phyloP scores from a whole-genome alignment of 148 eudicot species.

The Fallopia convolvulus region DNA sequence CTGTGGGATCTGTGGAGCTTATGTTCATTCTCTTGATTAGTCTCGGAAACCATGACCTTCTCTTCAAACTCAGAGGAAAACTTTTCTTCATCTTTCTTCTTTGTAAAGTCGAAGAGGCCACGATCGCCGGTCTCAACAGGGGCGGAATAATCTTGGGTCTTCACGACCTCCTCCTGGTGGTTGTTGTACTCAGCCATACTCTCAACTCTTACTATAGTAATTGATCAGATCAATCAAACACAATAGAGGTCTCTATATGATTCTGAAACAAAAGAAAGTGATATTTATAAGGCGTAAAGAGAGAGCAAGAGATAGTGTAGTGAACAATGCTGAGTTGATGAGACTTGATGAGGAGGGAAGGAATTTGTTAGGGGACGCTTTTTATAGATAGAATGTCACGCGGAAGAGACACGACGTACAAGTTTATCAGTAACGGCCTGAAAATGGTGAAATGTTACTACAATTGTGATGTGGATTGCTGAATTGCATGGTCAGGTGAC shows the following conservation, averaged over 20 bases:
- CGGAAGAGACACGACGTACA: background rate
- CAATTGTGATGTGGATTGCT: background rate
- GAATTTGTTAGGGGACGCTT: background rate
- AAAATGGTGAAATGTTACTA: background rate
- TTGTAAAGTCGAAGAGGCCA: conserved; percentile 56
- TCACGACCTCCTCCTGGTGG: conserved; percentile 2
- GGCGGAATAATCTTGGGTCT: conserved; percentile 19
- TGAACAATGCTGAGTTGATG: background rate
- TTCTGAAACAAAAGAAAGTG: background rate
- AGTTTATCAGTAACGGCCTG: background rate
- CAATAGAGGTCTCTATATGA: no score
- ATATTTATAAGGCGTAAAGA: background rate
- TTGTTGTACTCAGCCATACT: conserved; percentile 8
- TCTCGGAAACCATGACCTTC: conserved; percentile 35
- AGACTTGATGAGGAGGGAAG: background rate
- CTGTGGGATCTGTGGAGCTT: conserved; percentile 43
- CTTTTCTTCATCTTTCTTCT: conserved; percentile 43
- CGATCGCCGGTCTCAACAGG: conserved; percentile 33
- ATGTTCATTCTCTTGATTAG: conserved; percentile 35
- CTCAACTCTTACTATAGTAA: background rate
- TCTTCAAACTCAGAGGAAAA: conserved; percentile 22
- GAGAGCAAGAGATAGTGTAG: background rate
- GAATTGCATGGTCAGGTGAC: background rate
- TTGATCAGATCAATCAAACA: no score
- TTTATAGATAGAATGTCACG: background rate